A percentile compares a stretch with the other conserved stretches of the same genome.
Evolutionary conservation across 2,329 filamentous ascomycete genomes (phyloP).

Genomic region (Ramularia endophylla): DNA sequence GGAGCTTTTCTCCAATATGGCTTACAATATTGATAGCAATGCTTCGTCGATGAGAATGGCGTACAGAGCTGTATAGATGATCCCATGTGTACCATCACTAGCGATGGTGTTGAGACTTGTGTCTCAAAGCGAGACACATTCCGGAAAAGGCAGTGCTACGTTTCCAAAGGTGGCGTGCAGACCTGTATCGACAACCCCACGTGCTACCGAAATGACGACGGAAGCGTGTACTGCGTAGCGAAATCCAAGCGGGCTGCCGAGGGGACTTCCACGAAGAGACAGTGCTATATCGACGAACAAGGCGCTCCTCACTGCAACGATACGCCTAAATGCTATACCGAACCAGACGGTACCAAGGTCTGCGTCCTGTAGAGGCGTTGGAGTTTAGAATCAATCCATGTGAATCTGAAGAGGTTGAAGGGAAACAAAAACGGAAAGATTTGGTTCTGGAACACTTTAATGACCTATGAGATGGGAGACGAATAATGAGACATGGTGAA

Average conservation of each 20-base stretch:
- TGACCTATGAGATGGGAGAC: too few relatives aligned
- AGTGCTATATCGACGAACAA: slow-evolving; percentile 8
- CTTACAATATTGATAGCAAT: slow-evolving; percentile 6
- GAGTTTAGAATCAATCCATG: too few relatives aligned
- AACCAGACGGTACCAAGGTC: slow-evolving; percentile 5
- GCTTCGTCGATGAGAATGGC: slow-evolving; percentile 10
- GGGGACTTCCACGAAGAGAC: slow-evolving; percentile 9
- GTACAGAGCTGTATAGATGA: slow-evolving; percentile 13
- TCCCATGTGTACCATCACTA: slow-evolving; percentile 12
- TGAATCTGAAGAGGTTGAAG: too few relatives aligned
- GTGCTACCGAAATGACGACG: slow-evolving; percentile 7
- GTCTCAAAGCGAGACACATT: slow-evolving; percentile 7
- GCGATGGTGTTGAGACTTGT: slow-evolving; percentile 10
- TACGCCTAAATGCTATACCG: slow-evolving; percentile 1
- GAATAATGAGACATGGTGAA: too few relatives aligned
- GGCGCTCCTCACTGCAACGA: slow-evolving; percentile 5
- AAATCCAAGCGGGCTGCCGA: slow-evolving; percentile 4
- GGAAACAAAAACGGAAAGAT: too few relatives aligned
- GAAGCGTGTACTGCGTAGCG: slow-evolving; percentile 7
- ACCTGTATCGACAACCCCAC: slow-evolving; percentile 10
- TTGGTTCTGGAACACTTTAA: too few relatives aligned
- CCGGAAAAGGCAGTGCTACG: slow-evolving; percentile 13
- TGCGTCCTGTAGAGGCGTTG: slow-evolving; percentile 5
- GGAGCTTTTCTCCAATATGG: too few relatives aligned
- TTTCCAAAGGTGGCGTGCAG: slow-evolving; percentile 8